phyloP scores from a whole-genome alignment of 176 grass and related monocot species.

The Aegilops bicornis region DNA sequence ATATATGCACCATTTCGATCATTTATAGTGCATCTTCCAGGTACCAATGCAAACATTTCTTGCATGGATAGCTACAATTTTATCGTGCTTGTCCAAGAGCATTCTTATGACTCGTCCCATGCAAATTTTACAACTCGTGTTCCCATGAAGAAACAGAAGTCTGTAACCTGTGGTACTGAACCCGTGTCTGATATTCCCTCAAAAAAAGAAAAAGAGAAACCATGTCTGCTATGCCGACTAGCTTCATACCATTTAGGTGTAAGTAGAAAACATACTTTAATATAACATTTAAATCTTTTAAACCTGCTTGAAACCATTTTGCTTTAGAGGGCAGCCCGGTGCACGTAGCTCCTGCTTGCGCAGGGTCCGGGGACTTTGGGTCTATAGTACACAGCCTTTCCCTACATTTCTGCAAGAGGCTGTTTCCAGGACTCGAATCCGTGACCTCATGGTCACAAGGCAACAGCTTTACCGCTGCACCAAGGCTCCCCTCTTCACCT shows the following conservation, averaged over 20 bases:
- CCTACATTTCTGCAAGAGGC: too few relatives aligned
- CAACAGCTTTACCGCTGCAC: too few relatives aligned
- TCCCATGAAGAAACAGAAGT: conserved; percentile 11
- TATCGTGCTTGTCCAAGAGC: not conserved
- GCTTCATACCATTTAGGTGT: not conserved
- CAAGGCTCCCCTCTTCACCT: too few relatives aligned
- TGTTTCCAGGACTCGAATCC: too few relatives aligned
- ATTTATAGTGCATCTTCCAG: conserved; percentile 18
- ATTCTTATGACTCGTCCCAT: conserved; percentile 18
- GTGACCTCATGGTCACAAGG: too few relatives aligned
- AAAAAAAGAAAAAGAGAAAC: not conserved
- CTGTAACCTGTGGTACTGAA: conserved; percentile 7
- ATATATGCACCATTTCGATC: conserved; percentile 15
- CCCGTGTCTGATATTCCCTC: not conserved
- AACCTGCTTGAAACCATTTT: conserved; percentile 15
- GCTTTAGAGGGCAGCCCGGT: not conserved
- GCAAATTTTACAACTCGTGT: not conserved
- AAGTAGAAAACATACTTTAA: not conserved
- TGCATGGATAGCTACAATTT: not conserved
- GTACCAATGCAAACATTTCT: conserved; percentile 7
- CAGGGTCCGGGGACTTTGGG: too few relatives aligned
- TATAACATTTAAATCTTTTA: not conserved
- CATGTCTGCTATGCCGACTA: not conserved
- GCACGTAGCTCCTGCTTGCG: too few relatives aligned
- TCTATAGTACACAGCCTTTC: too few relatives aligned